Percentiles rank a stretch among this genome's conserved stretches.
phyloP scores from a whole-genome alignment of 306 rosid genomes.

The Quercus gilva region DNA sequence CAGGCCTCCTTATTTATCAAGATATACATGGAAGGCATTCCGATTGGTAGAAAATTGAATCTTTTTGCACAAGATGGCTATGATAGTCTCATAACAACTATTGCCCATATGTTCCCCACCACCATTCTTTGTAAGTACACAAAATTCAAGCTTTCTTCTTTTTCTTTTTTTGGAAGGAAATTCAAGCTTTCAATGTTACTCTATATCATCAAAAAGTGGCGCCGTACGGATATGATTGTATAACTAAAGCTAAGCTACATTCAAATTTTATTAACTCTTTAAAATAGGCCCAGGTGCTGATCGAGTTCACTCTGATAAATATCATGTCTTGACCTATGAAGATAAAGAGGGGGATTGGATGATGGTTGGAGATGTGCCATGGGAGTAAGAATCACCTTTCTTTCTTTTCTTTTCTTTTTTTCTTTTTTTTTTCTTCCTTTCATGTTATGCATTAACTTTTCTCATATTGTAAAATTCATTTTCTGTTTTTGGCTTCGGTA shows the following conservation, averaged over 20 bases:
- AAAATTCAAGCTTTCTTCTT: background rate
- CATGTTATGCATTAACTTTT: background rate
- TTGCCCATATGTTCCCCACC: conserved; percentile 44
- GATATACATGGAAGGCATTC: conserved; percentile 55
- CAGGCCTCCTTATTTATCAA: conserved; percentile 45
- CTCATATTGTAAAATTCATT: background rate
- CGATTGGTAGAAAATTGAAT: conserved; percentile 51
- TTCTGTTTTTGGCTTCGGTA: conserved; percentile 2
- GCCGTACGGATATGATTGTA: no score
- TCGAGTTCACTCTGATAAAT: conserved; percentile 29
- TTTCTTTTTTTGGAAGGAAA: background rate
- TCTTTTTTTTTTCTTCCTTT: background rate
- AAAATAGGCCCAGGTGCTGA: conserved; percentile 40
- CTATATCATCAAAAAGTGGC: no score
- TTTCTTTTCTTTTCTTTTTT: no score
- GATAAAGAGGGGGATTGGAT: conserved; percentile 60
- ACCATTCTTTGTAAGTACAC: conserved; percentile 43
- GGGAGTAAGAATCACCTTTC: conserved; percentile 44
- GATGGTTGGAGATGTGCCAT: conserved; percentile 66
- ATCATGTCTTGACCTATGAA: conserved; percentile 45
- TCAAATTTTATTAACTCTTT: background rate
- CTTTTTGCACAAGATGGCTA: conserved; percentile 40
- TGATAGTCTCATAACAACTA: conserved; percentile 43
- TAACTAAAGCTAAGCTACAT: background rate
- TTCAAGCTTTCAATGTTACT: background rate